Evolutionary conservation across 768 basidiomycete genomes (phyloP).

Genomic region (Collybiopsis confluens): DNA sequence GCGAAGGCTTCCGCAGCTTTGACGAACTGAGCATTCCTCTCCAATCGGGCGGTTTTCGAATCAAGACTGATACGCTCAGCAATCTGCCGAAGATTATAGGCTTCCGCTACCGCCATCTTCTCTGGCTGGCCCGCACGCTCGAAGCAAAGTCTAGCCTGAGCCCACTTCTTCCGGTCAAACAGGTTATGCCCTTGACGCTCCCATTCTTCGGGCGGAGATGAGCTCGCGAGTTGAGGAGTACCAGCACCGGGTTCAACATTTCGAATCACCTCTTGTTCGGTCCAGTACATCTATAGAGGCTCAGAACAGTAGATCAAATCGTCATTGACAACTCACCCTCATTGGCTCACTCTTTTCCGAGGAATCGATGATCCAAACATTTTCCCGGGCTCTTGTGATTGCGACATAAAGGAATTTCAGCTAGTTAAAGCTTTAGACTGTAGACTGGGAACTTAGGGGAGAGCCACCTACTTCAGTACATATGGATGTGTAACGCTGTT

Average conservation of each 20-base stretch:
- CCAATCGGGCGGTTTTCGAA: conserved; percentile 15
- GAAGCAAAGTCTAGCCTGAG: conserved; percentile 44
- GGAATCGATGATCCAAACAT: conserved; percentile 66
- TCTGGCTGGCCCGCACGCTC: conserved; percentile 31
- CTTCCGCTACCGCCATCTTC: conserved; percentile 35
- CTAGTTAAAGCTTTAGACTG: conserved; percentile 29
- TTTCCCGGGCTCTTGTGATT: conserved; percentile 63
- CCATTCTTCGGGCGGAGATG: conserved; percentile 44
- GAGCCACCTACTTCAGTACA: conserved; percentile 48
- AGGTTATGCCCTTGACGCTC: conserved; percentile 31
- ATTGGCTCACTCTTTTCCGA: conserved; percentile 55
- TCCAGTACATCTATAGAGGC: conserved; percentile 38
- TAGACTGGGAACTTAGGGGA: no score
- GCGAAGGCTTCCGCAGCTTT: conserved; percentile 48
- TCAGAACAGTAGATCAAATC: not conserved
- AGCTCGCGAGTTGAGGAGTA: conserved; percentile 37
- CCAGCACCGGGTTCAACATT: conserved; percentile 32
- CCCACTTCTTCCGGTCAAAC: conserved; percentile 28
- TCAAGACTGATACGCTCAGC: conserved; percentile 28
- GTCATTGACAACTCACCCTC: conserved; percentile 34
- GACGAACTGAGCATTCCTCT: conserved; percentile 23
- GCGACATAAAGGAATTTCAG: conserved; percentile 70
- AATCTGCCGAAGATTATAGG: conserved; percentile 38
- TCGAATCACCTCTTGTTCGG: conserved; percentile 29
- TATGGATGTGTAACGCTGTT: conserved; percentile 45